phyloP scores from a whole-genome alignment of 2,329 filamentous ascomycete species.

The Huntiella abstrusa region DNA sequence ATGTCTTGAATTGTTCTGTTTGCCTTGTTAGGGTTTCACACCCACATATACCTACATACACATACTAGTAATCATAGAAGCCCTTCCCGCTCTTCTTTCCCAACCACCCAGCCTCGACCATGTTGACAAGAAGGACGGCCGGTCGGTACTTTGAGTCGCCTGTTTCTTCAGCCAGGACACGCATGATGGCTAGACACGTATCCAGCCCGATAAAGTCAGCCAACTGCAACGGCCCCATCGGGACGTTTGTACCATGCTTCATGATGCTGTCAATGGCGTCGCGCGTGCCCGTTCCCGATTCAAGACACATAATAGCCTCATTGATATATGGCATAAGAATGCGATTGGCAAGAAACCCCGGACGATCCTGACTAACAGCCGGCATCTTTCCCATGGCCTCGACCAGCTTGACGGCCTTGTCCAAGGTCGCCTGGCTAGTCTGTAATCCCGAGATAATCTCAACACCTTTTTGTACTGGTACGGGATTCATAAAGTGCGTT shows the following conservation, averaged over 20 bases:
- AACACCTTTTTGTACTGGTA: conserved; percentile 89
- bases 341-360: conserved; percentile 87
- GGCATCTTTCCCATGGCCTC: conserved; percentile 84
- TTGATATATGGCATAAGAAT: conserved; percentile 99
- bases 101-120: conserved; percentile 95
- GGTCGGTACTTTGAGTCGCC: conserved; percentile 93
- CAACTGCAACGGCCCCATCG: conserved; percentile 85
- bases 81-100: conserved; percentile 96
- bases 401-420: conserved; percentile 70
- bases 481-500: conserved; percentile 99
- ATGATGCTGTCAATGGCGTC: conserved; percentile 95
- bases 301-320: conserved; percentile 87
- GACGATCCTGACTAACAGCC: conserved; percentile 72
- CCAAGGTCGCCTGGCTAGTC: conserved; percentile 65
- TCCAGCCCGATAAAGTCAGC: conserved; percentile 96
- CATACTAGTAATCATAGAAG: conserved; percentile 65
- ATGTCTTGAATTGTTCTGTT: background rate
- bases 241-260: conserved; percentile 98
- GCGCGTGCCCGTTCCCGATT: conserved; percentile 73
- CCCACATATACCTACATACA: background rate
- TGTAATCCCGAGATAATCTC: conserved; percentile 94
- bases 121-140: conserved; percentile 70
- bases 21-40: background rate
- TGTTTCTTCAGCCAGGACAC: conserved; percentile 75
- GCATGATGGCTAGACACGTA: conserved; percentile 94